Conservation (phyloP, 257 asterid genomes). For the Penstemon davidsonii region DNA sequence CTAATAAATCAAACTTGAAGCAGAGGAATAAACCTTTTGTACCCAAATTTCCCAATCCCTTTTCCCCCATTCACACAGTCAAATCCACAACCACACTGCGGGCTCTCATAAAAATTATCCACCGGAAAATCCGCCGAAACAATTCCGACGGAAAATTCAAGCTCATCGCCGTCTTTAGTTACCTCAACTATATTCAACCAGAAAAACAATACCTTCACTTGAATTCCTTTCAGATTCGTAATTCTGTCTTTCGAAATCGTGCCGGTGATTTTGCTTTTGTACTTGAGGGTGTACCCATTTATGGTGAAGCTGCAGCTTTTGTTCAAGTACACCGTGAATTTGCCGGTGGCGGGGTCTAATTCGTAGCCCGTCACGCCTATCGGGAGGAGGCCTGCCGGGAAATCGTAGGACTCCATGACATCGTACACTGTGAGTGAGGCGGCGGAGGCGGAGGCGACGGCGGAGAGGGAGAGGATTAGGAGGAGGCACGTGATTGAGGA, state of each 20-base stretch:
- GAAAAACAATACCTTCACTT: slow-evolving; percentile 58
- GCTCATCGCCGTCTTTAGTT: slow-evolving; percentile 34
- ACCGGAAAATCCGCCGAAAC: slow-evolving; percentile 57
- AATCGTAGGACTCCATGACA: slow-evolving; percentile 49
- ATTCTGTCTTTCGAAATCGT: slow-evolving; percentile 43
- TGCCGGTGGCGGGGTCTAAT: slow-evolving; percentile 64
- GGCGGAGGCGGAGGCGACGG: neutral
- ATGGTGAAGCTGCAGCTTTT: slow-evolving; percentile 58
- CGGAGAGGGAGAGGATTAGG: neutral
- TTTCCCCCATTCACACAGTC: slow-evolving; percentile 34
- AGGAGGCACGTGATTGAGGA: neutral
- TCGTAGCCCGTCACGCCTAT: slow-evolving; percentile 65
- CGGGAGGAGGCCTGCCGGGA: slow-evolving; percentile 79
- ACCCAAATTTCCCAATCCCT: slow-evolving; percentile 14
- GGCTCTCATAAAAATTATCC: slow-evolving; percentile 60
- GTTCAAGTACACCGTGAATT: slow-evolving; percentile 53
- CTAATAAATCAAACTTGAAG: slow-evolving; percentile 5
- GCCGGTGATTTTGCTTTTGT: slow-evolving; percentile 63
- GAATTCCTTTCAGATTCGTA: slow-evolving; percentile 55
- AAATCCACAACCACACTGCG: slow-evolving; percentile 83
- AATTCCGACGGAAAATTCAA: slow-evolving; percentile 71
- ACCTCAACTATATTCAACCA: slow-evolving; percentile 73
- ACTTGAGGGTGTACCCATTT: slow-evolving; percentile 55
- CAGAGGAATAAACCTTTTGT: slow-evolving; percentile 22
- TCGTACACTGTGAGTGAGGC: slow-evolving; percentile 45